Evolutionary conservation across 2,329 filamentous ascomycete genomes (phyloP), one percentile per base, ranked within the genome.

Genomic region (Hypoxylon sp.): DNA sequence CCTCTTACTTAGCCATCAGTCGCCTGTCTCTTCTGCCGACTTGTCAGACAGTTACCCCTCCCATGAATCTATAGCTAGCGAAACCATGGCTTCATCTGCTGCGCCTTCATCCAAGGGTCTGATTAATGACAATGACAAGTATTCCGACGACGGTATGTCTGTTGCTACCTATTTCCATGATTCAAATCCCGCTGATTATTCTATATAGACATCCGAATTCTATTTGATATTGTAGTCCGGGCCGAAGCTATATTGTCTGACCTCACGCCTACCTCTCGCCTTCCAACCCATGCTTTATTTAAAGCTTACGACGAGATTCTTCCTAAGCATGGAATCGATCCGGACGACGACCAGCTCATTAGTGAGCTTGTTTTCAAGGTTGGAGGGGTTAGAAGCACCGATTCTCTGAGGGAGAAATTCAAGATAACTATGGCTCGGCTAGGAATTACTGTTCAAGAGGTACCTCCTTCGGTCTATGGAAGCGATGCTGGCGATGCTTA

Each of bases 331-430:
- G 91, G 89, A 60, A 83, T 93, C 70, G 86, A 93, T 65, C 86
- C 89, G n/a, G 90, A 92, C 74, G 85, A 91, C 72, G 92, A 94
- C 75, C 89, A 90, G 73, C 88, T 92, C 72, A 91, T 94, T 75
- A 90, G 94, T 71, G 88, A 91, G 70, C 90, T 97, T 74, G 81
- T 97, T 62, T 93, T 96, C 78, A 91, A 91, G 74, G 89, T 97
- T 77, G 92, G 92, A 57, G 90, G 89, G 67, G 86, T 88, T 74
- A 84, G 85, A 63, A 86, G 87, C 51, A 80, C 86, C 51, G 81
- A 81, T 35, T 85, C 85, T 3, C 83, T 97, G 29, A 85, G 88
- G 70, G 88, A 91, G 64, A 92, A 91, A 72, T 94, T 96, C 74
- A 87, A 90, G 78, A 83, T 86, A 63, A 84, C 93, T 65, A 83